These are phyloP conservation scores for Kalmusia sp. DNA, from an alignment of 2,329 filamentous ascomycete species.

Conservation along the genomic window DNA sequence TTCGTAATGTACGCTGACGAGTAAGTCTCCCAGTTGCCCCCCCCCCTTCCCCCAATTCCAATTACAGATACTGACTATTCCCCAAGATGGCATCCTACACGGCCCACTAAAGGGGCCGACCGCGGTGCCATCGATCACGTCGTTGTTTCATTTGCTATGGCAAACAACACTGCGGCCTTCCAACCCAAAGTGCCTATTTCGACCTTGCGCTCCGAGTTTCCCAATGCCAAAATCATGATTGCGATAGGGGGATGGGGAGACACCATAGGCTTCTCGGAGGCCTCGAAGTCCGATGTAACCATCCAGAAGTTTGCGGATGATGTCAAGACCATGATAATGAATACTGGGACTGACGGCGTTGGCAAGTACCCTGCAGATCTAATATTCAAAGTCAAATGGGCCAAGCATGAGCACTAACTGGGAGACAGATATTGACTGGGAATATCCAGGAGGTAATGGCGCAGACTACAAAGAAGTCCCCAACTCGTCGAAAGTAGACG, in stretches of 20 bases:
- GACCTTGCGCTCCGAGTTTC: conserved; percentile 61
- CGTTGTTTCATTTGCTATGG: conserved; percentile 45
- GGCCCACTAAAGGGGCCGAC: conserved; percentile 31
- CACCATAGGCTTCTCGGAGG: conserved; percentile 66
- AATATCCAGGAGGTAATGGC: conserved; percentile 69
- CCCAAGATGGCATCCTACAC: conserved; percentile 41
- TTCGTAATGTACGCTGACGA: conserved; percentile 44
- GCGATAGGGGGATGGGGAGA: conserved; percentile 81
- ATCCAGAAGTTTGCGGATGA: conserved; percentile 69
- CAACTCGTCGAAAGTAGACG: conserved; percentile 64
- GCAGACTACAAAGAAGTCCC: conserved; percentile 70
- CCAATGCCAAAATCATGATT: conserved; percentile 69
- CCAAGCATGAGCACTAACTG: too few species aligned
- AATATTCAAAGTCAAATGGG: background rate
- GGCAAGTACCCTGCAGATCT: conserved; percentile 46
- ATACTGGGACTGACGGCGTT: conserved; percentile 70
- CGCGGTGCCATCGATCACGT: conserved; percentile 46
- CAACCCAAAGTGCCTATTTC: conserved; percentile 62
- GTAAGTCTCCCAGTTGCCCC: conserved; percentile 24
- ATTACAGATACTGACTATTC: background rate
- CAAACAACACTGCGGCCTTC: conserved; percentile 54
- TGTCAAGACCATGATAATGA: conserved; percentile 67
- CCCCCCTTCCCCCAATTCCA: too few species aligned
- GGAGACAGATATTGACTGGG: conserved; percentile 70
- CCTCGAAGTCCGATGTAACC: conserved; percentile 59